Percentiles rank a stretch among this genome's conserved stretches.
Conservation (phyloP, 169 alveolate genomes). For the Plasmodium billcollinsi region DNA sequence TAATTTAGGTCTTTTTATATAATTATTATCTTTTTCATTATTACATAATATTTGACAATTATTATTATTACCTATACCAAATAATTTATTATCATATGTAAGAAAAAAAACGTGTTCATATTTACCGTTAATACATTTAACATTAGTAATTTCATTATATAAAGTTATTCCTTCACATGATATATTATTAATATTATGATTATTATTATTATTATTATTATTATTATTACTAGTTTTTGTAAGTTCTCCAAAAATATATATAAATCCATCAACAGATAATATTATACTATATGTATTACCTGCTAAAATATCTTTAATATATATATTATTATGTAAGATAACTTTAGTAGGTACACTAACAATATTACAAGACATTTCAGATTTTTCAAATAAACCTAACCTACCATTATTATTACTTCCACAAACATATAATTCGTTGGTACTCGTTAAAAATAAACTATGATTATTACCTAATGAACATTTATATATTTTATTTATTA, state of each 20-base stretch:
- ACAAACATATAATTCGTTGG: conserved; percentile 86
- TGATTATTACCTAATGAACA: conserved; percentile 89
- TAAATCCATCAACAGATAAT: conserved; percentile 79
- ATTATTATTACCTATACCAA: conserved; percentile 74
- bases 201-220: too few species aligned
- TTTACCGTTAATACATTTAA: conserved; percentile 66
- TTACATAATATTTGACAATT: conserved; percentile 60
- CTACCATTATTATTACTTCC: conserved; percentile 90
- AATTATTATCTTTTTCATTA: conserved; percentile 17
- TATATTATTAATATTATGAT: background rate
- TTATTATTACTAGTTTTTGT: conserved; percentile 7
- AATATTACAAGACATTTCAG: background rate
- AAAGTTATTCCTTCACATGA: conserved; percentile 33
- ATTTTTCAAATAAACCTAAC: conserved; percentile 75
- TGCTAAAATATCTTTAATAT: conserved; percentile 80
- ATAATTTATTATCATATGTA: conserved; percentile 45
- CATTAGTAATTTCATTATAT: conserved; percentile 67
- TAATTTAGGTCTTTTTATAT: conserved; percentile 62
- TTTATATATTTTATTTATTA: conserved; percentile 82
- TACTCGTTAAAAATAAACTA: conserved; percentile 83
- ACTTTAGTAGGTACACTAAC: conserved; percentile 63
- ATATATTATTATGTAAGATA: conserved; percentile 46
- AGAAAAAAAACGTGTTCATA: conserved; percentile 22
- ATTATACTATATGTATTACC: conserved; percentile 83
- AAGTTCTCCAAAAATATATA: conserved; percentile 84